phyloP scores from a whole-genome alignment of 257 asterid genomes.

The Solanum dulcamara region DNA sequence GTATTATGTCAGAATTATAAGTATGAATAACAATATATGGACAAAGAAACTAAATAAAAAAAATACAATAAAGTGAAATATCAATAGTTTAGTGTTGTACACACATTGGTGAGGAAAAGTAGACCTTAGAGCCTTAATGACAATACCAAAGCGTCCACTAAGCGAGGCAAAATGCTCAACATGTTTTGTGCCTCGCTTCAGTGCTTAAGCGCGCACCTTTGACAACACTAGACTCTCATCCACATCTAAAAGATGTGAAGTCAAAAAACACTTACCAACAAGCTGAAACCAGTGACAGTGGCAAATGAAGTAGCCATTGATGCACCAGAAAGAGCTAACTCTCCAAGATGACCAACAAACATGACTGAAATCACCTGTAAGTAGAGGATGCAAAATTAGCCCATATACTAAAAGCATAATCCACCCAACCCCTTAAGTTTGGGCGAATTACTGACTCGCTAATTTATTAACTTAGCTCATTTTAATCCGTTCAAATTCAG shows the following conservation, averaged over 20 bases:
- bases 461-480: background rate
- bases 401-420: background rate
- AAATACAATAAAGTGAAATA: background rate
- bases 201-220: background rate
- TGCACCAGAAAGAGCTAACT: constrained; percentile 15
- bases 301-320: constrained; percentile 16
- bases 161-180: background rate
- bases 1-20: no score
- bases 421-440: background rate
- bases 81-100: background rate
- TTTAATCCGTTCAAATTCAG: background rate
- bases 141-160: background rate
- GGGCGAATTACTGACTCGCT: background rate
- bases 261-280: background rate
- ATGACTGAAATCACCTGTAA: constrained; percentile 3
- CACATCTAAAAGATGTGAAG: background rate
- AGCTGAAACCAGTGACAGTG: constrained; percentile 12
- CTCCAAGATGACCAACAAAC: constrained; percentile 17
- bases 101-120: no score
- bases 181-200: background rate
- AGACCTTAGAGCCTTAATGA: background rate
- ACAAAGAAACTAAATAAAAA: background rate
- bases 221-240: background rate
- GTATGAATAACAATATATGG: background rate
- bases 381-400: background rate